Percentiles rank a stretch among this genome's conserved stretches.
phyloP scores from a whole-genome alignment of 306 rosid species.

The Mimosa bimucronata region DNA sequence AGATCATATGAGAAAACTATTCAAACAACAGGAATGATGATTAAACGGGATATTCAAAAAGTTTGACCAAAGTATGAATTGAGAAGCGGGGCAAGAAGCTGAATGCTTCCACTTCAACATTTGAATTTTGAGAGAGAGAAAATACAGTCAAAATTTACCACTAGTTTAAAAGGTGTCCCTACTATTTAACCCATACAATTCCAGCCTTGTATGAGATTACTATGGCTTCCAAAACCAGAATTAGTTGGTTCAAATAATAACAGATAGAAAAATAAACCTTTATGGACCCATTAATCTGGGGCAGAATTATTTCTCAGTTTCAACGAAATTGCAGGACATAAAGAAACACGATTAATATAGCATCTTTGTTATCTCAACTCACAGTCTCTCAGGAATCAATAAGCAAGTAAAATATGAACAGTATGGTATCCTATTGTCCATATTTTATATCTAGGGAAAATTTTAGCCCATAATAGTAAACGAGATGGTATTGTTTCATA shows the following conservation, averaged over 20 bases:
- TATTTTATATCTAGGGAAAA: background rate
- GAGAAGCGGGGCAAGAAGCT: background rate
- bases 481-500: background rate
- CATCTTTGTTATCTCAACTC: slow-evolving; percentile 8
- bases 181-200: background rate
- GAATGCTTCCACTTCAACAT: background rate
- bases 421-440: background rate
- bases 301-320: slow-evolving; percentile 2
- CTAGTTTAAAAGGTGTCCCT: background rate
- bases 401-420: slow-evolving; percentile 6
- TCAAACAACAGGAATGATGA: slow-evolving; percentile 9
- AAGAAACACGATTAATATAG: background rate
- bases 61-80: background rate
- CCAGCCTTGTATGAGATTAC: slow-evolving; percentile 7
- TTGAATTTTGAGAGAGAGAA: background rate
- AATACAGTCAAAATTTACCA: too few species aligned
- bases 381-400: background rate
- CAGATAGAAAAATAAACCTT: background rate
- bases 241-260: slow-evolving; percentile 15
- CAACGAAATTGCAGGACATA: background rate
- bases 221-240: background rate
- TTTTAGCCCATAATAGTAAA: background rate
- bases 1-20: slow-evolving; percentile 1
- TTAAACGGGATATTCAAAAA: background rate
- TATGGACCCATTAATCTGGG: background rate